These are phyloP conservation scores for Madurella mycetomatis DNA, from an alignment of 2,329 filamentous ascomycete genomes.

Conservation along the genomic window DNA sequence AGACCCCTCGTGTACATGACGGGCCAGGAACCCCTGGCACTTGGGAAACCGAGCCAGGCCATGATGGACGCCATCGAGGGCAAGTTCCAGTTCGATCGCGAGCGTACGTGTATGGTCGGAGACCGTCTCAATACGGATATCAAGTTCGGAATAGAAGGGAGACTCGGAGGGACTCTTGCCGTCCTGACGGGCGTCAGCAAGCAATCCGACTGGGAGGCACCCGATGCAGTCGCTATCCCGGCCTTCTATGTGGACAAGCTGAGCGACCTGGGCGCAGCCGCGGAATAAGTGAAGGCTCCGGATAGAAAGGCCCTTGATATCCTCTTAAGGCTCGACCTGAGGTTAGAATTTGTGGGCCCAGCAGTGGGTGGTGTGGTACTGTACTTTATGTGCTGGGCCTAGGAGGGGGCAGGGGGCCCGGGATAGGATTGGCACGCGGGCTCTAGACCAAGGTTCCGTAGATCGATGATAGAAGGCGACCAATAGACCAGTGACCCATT, in stretches of 20 bases:
- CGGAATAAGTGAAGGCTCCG: slow-evolving; percentile 2
- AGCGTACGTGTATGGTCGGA: slow-evolving; percentile 89
- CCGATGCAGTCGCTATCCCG: slow-evolving; percentile 65
- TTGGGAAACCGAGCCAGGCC: slow-evolving; percentile 94
- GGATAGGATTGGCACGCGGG: too few relatives aligned
- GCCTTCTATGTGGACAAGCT: slow-evolving; percentile 80
- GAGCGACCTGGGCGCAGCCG: slow-evolving; percentile 58
- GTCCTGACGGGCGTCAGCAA: slow-evolving; percentile 87
- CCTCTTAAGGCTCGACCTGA: too few relatives aligned
- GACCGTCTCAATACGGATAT: slow-evolving; percentile 95
- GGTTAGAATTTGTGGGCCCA: too few relatives aligned
- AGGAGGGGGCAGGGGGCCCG: too few relatives aligned
- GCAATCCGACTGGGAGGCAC: slow-evolving; percentile 75
- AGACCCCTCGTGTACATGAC: slow-evolving; percentile 73
- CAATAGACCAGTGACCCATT: slow-evolving; percentile 4
- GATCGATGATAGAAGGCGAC: neutral
- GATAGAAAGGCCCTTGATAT: too few relatives aligned
- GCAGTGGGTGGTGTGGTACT: too few relatives aligned
- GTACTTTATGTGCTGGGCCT: too few relatives aligned
- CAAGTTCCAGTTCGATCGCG: slow-evolving; percentile 84
- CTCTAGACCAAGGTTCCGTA: neutral
- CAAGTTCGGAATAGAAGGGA: slow-evolving; percentile 86
- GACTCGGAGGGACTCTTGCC: slow-evolving; percentile 82
- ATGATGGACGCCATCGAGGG: slow-evolving; percentile 99
- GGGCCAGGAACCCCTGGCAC: slow-evolving; percentile 63